phyloP scores from a whole-genome alignment of 169 alveolate genomes.

The Sarcocystis neurona region DNA sequence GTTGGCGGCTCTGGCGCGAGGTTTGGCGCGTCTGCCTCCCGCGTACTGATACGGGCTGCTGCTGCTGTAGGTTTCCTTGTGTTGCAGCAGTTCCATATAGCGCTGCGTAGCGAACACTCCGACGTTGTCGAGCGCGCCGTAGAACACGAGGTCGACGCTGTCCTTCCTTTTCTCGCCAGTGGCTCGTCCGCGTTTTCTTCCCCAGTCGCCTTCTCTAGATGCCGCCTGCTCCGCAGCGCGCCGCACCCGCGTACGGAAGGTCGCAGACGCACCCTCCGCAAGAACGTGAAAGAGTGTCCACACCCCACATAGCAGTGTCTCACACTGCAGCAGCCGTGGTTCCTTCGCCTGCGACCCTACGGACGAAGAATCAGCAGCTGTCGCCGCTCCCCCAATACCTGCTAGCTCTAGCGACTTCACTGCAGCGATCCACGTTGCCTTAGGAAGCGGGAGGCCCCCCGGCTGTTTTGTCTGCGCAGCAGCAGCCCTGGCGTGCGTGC shows the following conservation, averaged over 20 bases:
- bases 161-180: no score
- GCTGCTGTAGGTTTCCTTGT: neutral
- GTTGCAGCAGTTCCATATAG: neutral
- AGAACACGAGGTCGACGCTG: constrained; percentile 14
- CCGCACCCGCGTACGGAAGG: no score
- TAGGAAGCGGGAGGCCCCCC: no score
- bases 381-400: neutral
- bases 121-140: no score
- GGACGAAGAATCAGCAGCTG: constrained; percentile 21
- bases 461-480: neutral
- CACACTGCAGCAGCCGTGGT: constrained; percentile 58
- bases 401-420: neutral
- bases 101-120: no score
- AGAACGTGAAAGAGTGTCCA: constrained; percentile 59
- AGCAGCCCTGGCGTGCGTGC: neutral
- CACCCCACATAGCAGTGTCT: constrained; percentile 54
- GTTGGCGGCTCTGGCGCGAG: neutral
- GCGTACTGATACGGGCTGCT: neutral
- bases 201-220: no score
- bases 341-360: constrained; percentile 47
- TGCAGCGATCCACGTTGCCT: neutral
- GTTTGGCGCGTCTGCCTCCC: neutral
- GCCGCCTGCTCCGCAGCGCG: no score
- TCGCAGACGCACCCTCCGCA: constrained; percentile 47
- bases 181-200: no score